phyloP scores from a whole-genome alignment of 2,329 filamentous ascomycete species.

The Fusarium fracticaudum region DNA sequence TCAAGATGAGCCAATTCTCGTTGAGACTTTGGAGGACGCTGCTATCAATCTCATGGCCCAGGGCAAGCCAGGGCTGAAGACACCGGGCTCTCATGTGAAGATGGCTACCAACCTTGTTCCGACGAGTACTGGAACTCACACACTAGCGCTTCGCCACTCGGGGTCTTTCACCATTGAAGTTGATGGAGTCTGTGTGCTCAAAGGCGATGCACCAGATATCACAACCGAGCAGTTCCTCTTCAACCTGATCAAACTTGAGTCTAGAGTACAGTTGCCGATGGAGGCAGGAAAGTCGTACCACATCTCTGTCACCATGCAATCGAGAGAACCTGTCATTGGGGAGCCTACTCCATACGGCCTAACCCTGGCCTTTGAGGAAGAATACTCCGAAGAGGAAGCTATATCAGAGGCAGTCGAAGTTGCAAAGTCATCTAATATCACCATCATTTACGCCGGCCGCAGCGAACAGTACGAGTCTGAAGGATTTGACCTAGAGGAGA shows the following conservation, averaged over 20 bases:
- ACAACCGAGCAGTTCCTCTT: neutral
- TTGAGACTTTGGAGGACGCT: neutral
- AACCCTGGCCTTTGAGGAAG: neutral
- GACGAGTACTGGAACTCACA: neutral
- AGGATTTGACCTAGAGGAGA: neutral
- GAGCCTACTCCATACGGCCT: neutral
- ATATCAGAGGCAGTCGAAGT: neutral
- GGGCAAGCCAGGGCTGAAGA: neutral
- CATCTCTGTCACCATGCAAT: neutral
- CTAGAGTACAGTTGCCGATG: accelerated
- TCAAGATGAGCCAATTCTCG: accelerated
- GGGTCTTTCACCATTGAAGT: neutral
- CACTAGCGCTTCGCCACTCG: neutral
- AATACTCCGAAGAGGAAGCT: neutral
- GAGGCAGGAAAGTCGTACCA: neutral
- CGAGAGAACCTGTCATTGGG: neutral
- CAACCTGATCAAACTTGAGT: neutral
- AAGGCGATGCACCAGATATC: neutral
- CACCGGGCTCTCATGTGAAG: accelerated
- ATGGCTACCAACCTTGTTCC: neutral
- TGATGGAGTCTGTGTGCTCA: accelerated
- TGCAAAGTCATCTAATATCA: neutral
- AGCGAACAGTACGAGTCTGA: neutral
- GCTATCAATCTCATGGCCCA: neutral
- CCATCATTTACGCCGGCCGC: neutral